Percentiles rank a stretch among this genome's conserved stretches.
Evolutionary conservation across 2,329 filamentous ascomycete genomes (phyloP).

Genomic region (Aspergillus ruber): DNA sequence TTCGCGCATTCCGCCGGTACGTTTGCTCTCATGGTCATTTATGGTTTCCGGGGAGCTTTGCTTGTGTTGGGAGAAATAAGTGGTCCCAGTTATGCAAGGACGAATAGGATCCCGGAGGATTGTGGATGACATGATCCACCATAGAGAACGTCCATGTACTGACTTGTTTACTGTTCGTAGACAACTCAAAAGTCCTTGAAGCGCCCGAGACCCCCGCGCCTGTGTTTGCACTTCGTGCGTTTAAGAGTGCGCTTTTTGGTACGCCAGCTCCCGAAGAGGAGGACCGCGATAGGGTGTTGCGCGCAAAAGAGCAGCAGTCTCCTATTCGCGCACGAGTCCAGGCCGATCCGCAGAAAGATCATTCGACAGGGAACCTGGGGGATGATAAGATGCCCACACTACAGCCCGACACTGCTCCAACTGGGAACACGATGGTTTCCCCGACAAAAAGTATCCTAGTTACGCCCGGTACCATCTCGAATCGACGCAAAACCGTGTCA

Average conservation of each 20-base stretch:
- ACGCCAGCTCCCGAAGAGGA: constrained; percentile 51
- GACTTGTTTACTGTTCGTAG: constrained; percentile 12
- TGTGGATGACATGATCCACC: background rate
- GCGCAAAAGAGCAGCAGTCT: constrained; percentile 9
- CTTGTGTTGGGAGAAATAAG: background rate
- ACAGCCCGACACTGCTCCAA: constrained; percentile 18
- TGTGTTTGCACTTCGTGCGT: constrained; percentile 61
- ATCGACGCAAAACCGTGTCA: constrained; percentile 55
- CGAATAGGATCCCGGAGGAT: background rate
- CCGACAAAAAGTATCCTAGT: constrained; percentile 59
- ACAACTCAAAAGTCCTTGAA: constrained; percentile 50
- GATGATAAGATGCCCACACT: constrained; percentile 12
- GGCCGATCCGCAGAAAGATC: constrained; percentile 14
- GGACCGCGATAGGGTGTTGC: constrained; percentile 16
- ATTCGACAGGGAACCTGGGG: constrained; percentile 13
- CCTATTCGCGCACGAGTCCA: constrained; percentile 15
- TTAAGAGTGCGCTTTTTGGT: constrained; percentile 59
- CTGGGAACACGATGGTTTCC: constrained; percentile 34
- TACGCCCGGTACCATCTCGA: constrained; percentile 54
- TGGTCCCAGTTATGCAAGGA: background rate
- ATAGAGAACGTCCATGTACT: background rate
- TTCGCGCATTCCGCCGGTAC: constrained; percentile 23
- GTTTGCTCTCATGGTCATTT: constrained; percentile 1
- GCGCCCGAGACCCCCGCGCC: constrained; percentile 60
- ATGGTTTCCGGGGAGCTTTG: background rate